These are phyloP conservation scores for Morella rubra DNA, from an alignment of 306 rosid species.

Conservation along the genomic window DNA sequence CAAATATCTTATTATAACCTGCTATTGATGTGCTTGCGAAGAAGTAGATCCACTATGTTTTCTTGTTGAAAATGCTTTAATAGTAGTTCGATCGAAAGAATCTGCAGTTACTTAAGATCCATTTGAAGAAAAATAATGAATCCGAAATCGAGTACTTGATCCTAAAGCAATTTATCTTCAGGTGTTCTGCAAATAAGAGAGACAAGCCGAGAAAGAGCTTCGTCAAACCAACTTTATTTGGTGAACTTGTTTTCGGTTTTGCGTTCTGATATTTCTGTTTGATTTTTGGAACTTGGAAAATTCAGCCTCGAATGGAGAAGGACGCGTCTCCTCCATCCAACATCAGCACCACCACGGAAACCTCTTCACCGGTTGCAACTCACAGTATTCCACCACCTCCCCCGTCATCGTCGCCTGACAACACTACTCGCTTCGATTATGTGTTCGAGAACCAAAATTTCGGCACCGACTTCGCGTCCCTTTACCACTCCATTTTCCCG, in stretches of 20 bases:
- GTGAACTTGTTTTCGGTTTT: background rate
- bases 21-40: too few species aligned
- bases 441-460: conserved; percentile 24
- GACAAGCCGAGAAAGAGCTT: background rate
- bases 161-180: too few species aligned
- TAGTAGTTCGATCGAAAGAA: too few species aligned
- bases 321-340: conserved; percentile 26
- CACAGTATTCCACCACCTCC: conserved; percentile 2
- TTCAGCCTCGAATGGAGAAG: conserved; percentile 32
- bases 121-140: too few species aligned
- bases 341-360: background rate
- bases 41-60: too few species aligned
- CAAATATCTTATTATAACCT: too few species aligned
- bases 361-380: conserved; percentile 13
- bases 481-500: conserved; percentile 41
- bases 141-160: too few species aligned
- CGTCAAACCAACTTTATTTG: background rate
- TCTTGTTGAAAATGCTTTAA: too few species aligned
- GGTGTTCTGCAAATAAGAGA: too few species aligned
- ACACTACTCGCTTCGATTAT: background rate
- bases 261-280: background rate
- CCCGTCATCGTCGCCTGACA: background rate
- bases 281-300: background rate
- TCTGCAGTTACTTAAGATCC: too few species aligned
- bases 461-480: conserved; percentile 32